phyloP scores from a whole-genome alignment of 805 yeast species.

The Wickerhamomyces subpelliculosus region DNA sequence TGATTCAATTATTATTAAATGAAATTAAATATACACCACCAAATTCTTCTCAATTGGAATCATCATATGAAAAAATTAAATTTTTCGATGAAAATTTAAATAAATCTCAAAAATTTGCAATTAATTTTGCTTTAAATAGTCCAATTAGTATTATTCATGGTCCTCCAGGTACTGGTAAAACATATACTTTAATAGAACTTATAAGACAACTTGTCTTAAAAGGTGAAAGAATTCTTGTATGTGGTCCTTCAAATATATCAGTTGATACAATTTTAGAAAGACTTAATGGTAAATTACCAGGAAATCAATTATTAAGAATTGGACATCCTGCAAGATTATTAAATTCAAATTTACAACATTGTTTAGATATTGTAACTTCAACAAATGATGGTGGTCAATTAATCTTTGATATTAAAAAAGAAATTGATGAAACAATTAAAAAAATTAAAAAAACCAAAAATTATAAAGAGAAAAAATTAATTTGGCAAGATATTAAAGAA shows the following conservation, averaged over 20 bases:
- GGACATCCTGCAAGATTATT: constrained; percentile 92
- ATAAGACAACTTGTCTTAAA: constrained; percentile 59
- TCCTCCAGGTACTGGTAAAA: constrained; percentile 79
- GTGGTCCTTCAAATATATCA: constrained; percentile 92
- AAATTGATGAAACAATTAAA: constrained; percentile 56
- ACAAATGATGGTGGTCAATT: constrained; percentile 52
- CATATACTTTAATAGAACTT: constrained; percentile 77
- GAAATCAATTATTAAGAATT: constrained; percentile 58
- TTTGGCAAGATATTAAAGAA: constrained; percentile 63
- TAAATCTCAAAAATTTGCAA: constrained; percentile 65
- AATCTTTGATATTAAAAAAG: constrained; percentile 59
- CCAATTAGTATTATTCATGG: constrained; percentile 62
- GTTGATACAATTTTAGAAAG: constrained; percentile 89
- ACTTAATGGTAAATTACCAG: constrained; percentile 36
- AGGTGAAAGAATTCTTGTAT: constrained; percentile 63
- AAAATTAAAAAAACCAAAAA: constrained; percentile 54
- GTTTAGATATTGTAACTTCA: constrained; percentile 66
- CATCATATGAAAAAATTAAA: constrained; percentile 10
- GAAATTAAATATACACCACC: constrained; percentile 29
- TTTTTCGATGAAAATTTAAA: constrained; percentile 38
- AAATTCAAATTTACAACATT: constrained; percentile 54
- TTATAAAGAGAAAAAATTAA: constrained; percentile 55
- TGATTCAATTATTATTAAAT: constrained; percentile 44
- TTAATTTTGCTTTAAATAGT: constrained; percentile 55
- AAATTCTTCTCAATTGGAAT: constrained; percentile 2